Percentiles rank a stretch among this genome's conserved stretches.
Conservation (phyloP, 169 alveolate species). For the Toxoplasma gondii region DNA sequence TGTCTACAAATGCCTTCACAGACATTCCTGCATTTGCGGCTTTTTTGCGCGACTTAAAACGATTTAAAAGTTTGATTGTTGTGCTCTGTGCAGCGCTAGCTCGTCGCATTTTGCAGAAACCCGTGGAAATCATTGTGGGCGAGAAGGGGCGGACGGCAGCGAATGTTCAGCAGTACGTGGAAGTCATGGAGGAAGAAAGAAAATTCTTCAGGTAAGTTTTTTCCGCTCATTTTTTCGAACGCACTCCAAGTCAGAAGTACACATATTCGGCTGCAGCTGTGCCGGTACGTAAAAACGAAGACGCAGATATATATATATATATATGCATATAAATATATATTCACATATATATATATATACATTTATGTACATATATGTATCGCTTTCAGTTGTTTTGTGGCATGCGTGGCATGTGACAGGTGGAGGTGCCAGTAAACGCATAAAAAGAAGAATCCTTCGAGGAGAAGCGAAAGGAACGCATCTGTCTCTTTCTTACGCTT, state of each 20-base stretch:
- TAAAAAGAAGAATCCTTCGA: too few relatives aligned
- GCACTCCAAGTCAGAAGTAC: neutral
- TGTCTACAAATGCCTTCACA: neutral
- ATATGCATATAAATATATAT: too few relatives aligned
- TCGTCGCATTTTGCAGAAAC: constrained; percentile 93
- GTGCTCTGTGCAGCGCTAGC: constrained; percentile 83
- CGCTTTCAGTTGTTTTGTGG: too few relatives aligned
- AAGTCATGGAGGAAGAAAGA: constrained; percentile 78
- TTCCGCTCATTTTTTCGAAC: neutral
- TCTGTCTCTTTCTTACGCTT: too few relatives aligned
- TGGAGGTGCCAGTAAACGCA: too few relatives aligned
- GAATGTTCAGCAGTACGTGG: constrained; percentile 82
- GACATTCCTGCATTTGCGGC: neutral
- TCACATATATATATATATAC: too few relatives aligned
- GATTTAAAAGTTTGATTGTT: neutral
- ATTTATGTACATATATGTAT: too few relatives aligned
- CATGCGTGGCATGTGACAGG: too few relatives aligned
- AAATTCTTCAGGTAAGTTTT: constrained; percentile 71
- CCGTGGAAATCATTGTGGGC: constrained; percentile 93
- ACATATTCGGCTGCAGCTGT: neutral
- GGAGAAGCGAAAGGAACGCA: too few relatives aligned
- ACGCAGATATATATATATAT: too few relatives aligned
- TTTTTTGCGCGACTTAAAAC: neutral
- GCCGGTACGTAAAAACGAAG: too few relatives aligned
- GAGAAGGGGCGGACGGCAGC: constrained; percentile 82